phyloP scores from a whole-genome alignment of 176 grass and related monocot species.

The Secale cereale region DNA sequence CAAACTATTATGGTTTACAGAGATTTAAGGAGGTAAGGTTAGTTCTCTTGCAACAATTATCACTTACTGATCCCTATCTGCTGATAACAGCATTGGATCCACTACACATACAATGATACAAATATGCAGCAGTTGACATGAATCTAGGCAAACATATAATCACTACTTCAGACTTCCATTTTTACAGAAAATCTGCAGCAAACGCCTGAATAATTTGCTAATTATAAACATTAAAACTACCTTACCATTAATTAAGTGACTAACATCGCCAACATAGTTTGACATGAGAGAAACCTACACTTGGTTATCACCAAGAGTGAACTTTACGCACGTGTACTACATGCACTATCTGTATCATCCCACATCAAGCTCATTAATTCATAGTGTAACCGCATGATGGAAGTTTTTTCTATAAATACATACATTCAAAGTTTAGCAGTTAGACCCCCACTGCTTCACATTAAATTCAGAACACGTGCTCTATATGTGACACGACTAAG shows the following conservation, averaged over 20 bases:
- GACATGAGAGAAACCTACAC: neutral
- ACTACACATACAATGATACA: neutral
- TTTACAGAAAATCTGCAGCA: neutral
- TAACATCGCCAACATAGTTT: neutral
- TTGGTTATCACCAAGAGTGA: neutral
- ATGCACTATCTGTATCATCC: neutral
- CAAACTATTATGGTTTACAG: neutral
- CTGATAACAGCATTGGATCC: constrained; percentile 1
- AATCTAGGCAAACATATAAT: neutral
- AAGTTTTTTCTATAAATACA: neutral
- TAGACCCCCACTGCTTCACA: neutral
- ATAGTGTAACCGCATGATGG: neutral
- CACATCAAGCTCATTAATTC: constrained; percentile 5
- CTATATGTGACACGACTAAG: constrained; percentile 6
- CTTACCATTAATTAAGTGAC: constrained; percentile 13
- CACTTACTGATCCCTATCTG: neutral
- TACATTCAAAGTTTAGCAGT: neutral
- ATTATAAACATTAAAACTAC: neutral
- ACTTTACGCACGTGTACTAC: neutral
- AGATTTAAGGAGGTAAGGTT: neutral
- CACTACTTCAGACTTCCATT: neutral
- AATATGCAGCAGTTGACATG: neutral
- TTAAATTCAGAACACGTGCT: neutral
- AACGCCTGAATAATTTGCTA: neutral
- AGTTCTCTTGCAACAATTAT: neutral